Base-by-base conservation (phyloP, 1,139 yeast species). In the Geotrichum aggregatum region DNA sequence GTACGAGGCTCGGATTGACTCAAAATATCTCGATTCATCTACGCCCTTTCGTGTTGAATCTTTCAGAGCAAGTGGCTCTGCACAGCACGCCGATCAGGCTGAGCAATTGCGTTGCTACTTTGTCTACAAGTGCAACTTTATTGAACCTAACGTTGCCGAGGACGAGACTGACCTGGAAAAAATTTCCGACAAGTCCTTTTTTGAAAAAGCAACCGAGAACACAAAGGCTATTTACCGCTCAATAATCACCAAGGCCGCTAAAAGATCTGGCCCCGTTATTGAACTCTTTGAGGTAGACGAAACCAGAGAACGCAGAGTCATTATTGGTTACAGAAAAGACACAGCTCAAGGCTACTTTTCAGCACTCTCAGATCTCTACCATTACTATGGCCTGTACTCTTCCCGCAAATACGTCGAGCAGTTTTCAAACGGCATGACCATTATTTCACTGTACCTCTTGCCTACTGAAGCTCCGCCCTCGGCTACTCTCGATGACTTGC, bases 371-470 rank as follows among this genome's bases (percentile, higher is more conserved):
- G 88, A 91, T 61, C 77, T 92, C 68, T 92, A 92, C 63, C 87
- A 85, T 67, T 92, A 89, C 75, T 92, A 92, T 72, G 87, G 89
- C 58, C 78, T 92, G 64, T 80, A 82, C 52, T 83, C 92, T 52
- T 83, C 95, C 41, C 81, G 97, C 70, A 89, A 89, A 71, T 92
- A 89, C 67, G 92, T 92, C 55, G 98, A 92, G 70, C 95, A 91
- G 67, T 92, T 92, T 68, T 77, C 92, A 58, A 88, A 91, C 67
- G 96, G 96, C 52, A 79, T 84, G 54, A 84, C 96, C 33, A 79
- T 91, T 54, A 82, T 89, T 62, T 89, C 97, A 43, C 79, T 89
- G 76, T 92, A 92, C 71, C 79, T 92, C 64, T 80, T 80, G 45
- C 84, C 88, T 49, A 73, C 76, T 8, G 49, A 55, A 21, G 71